Evolutionary conservation across 2,329 filamentous ascomycete genomes (phyloP).

Genomic region (Pyrenochaeta sp.): DNA sequence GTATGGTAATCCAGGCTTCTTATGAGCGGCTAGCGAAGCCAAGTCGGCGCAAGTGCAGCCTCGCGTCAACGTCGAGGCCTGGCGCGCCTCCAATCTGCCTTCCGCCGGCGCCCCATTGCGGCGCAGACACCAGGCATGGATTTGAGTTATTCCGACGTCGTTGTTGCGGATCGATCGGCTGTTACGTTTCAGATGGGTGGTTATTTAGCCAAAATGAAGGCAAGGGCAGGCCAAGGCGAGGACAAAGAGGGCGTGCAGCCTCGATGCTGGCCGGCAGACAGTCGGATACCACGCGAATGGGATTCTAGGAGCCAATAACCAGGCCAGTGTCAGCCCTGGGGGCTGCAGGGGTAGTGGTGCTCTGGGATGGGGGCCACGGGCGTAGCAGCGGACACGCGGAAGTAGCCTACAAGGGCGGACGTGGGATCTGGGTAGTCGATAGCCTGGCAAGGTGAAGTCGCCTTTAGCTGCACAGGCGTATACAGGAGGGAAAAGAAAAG

Average conservation of each 20-base stretch:
- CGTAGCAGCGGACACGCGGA: neutral
- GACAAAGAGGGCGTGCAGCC: neutral
- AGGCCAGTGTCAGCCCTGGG: neutral
- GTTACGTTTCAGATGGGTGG: neutral
- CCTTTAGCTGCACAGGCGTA: no score
- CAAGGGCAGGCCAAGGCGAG: neutral
- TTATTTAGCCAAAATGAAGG: neutral
- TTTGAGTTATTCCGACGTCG: neutral
- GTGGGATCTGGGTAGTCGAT: neutral
- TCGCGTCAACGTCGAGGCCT: neutral
- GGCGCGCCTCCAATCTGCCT: neutral
- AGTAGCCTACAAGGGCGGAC: neutral
- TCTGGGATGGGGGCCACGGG: neutral
- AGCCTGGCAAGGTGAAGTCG: neutral
- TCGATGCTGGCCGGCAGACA: neutral
- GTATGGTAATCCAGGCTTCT: neutral
- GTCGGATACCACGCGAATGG: neutral
- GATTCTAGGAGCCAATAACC: neutral
- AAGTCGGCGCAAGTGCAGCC: neutral
- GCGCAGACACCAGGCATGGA: neutral
- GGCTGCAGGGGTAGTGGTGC: neutral
- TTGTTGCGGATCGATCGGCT: constrained; percentile 1
- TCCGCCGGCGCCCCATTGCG: neutral
- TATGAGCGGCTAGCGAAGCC: neutral
- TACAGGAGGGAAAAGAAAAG: neutral